These are phyloP conservation scores for Chlamydomonas asymmetrica DNA, from an alignment of 139 green algal genomes.

Conservation along the genomic window DNA sequence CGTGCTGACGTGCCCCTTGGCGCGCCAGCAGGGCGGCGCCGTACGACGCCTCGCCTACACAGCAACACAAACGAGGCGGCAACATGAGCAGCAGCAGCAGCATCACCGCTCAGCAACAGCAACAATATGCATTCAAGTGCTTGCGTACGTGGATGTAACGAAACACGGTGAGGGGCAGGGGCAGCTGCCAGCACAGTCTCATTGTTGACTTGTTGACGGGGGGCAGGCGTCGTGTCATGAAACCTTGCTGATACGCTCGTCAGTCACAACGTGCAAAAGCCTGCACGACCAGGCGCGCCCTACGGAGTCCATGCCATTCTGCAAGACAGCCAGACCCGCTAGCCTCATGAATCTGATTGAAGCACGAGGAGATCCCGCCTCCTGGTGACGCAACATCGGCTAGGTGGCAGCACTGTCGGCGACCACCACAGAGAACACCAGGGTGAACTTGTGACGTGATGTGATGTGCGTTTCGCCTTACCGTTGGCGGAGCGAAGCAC, in stretches of 20 bases:
- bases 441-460: not conserved
- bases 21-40: slow-evolving; percentile 74
- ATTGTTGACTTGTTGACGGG: not conserved
- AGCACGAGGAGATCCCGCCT: not conserved
- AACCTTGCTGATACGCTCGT: too few relatives aligned
- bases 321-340: not conserved
- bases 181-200: not conserved
- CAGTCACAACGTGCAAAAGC: too few relatives aligned
- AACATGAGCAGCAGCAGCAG: not conserved
- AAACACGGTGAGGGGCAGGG: not conserved
- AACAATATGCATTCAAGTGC: too few relatives aligned
- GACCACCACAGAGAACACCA: not conserved
- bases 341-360: not conserved
- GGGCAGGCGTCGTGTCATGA: not conserved
- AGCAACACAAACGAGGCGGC: not conserved
- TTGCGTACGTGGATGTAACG: not conserved
- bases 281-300: too few relatives aligned
- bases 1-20: slow-evolving; percentile 37
- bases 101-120: too few relatives aligned
- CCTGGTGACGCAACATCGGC: not conserved
- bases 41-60: slow-evolving; percentile 69
- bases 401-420: not conserved
- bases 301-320: not conserved
- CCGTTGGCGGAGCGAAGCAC: slow-evolving; percentile 60
- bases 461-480: not conserved